Evolutionary conservation across 768 basidiomycete species (phyloP).

Genomic region (Rhizopogon sp.): DNA sequence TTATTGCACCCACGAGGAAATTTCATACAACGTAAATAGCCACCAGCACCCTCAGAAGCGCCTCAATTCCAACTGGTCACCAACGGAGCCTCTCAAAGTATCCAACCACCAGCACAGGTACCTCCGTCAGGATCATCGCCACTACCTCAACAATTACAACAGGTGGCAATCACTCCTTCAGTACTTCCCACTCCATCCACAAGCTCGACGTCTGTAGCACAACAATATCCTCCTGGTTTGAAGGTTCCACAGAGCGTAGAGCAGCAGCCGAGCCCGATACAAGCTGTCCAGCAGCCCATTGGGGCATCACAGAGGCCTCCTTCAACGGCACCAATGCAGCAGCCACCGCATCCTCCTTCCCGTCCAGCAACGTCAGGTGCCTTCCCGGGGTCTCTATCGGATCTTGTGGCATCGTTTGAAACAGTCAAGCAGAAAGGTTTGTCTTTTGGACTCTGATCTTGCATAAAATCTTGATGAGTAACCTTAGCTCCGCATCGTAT

Average conservation of each 20-base stretch:
- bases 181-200: constrained; percentile 9
- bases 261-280: constrained; percentile 23
- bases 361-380: constrained; percentile 39
- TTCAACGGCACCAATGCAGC: constrained; percentile 45
- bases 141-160: constrained; percentile 45
- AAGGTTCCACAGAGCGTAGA: constrained; percentile 45
- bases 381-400: constrained; percentile 84
- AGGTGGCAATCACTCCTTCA: constrained; percentile 12
- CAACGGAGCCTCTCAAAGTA: constrained; percentile 26
- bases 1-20: constrained; percentile 8
- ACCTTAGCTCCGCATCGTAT: constrained; percentile 68
- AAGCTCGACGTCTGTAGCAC: constrained; percentile 25
- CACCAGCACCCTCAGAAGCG: constrained; percentile 30
- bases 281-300: constrained; percentile 25
- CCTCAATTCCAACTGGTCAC: constrained; percentile 31
- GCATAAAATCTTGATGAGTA: background rate
- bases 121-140: constrained; percentile 39
- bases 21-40: constrained; percentile 27
- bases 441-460: constrained; percentile 9
- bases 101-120: constrained; percentile 23
- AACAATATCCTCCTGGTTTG: constrained; percentile 68
- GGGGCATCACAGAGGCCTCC: constrained; percentile 47
- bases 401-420: constrained; percentile 93
- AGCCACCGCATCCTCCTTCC: constrained; percentile 28
- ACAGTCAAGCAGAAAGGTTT: constrained; percentile 93